Conservation (phyloP, 768 basidiomycete species). For the Boletellus ananiceps region DNA sequence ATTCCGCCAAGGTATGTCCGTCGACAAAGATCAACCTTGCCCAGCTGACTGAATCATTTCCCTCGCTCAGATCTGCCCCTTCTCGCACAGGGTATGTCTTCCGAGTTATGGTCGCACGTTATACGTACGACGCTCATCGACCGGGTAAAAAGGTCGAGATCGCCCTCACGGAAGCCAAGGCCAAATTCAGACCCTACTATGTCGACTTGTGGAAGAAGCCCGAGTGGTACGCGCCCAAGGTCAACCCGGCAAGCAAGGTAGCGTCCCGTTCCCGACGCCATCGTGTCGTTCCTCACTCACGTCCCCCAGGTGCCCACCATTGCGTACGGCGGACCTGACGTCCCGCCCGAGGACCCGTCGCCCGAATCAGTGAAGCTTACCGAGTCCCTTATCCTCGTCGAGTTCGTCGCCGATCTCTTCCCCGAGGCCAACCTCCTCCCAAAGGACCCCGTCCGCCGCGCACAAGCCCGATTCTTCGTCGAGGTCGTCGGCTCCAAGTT, state of each 20-base stretch:
- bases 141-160: constrained; percentile 43
- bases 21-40: too few relatives aligned
- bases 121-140: background rate
- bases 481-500: constrained; percentile 49
- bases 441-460: constrained; percentile 50
- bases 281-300: background rate
- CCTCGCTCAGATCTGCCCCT: constrained; percentile 47
- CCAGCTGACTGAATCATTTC: background rate
- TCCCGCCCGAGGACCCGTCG: constrained; percentile 51
- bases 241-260: constrained; percentile 68
- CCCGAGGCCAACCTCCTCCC: constrained; percentile 47
- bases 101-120: background rate
- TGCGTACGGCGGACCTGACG: constrained; percentile 56
- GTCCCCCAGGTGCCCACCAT: constrained; percentile 31
- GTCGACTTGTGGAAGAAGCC: constrained; percentile 64
- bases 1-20: constrained; percentile 40
- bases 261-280: too few relatives aligned
- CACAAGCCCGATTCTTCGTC: constrained; percentile 59
- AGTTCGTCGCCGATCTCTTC: constrained; percentile 61
- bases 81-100: constrained; percentile 47
- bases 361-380: constrained; percentile 56
- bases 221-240: constrained; percentile 59
- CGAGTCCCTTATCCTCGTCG: constrained; percentile 62
- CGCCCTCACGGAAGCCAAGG: constrained; percentile 54
- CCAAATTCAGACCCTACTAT: constrained; percentile 46